Percentiles rank a stretch among this genome's conserved stretches.
Conservation (phyloP, 164 flowering plant genomes). For the Tetracentron sinense region DNA sequence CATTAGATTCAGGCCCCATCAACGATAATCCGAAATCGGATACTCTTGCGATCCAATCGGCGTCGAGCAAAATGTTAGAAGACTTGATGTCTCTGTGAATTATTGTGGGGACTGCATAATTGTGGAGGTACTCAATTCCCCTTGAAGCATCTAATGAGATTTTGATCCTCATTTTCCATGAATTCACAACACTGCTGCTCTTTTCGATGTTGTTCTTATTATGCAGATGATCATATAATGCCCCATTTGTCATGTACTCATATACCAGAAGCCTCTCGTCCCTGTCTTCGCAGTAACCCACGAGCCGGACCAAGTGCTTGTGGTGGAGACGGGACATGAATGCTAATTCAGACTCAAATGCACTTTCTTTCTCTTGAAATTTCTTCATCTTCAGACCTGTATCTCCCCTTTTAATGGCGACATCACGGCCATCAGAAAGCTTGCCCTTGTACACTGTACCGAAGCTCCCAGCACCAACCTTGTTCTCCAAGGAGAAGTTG, state of each 20-base stretch:
- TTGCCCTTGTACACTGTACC: slow-evolving; percentile 31
- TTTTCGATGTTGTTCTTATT: slow-evolving; percentile 13
- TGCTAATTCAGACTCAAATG: slow-evolving; percentile 31
- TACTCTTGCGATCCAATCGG: slow-evolving; percentile 30
- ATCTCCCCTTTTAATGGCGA: too few relatives aligned
- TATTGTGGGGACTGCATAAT: slow-evolving; percentile 35
- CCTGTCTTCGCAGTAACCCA: slow-evolving; percentile 30
- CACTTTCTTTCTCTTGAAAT: slow-evolving; percentile 28
- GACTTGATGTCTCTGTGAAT: slow-evolving; percentile 42
- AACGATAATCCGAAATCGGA: slow-evolving; percentile 36
- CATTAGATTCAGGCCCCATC: slow-evolving; percentile 21
- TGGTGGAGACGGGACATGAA: slow-evolving; percentile 31
- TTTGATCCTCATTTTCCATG: slow-evolving; percentile 34
- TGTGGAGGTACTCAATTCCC: slow-evolving; percentile 36
- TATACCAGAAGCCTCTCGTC: slow-evolving; percentile 37
- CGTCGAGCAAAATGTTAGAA: slow-evolving; percentile 31
- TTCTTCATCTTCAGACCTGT: slow-evolving; percentile 8
- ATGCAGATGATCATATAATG: slow-evolving; percentile 33
- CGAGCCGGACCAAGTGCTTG: slow-evolving; percentile 30
- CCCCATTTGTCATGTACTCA: slow-evolving; percentile 35
- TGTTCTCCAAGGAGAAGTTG: slow-evolving; percentile 24
- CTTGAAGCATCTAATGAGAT: slow-evolving; percentile 33
- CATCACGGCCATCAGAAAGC: slow-evolving; percentile 26
- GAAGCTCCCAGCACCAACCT: too few relatives aligned
- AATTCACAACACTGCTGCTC: slow-evolving; percentile 16